A percentile compares a stretch with the other conserved stretches of the same genome.
These are phyloP conservation scores for Amanita inopinata DNA, from an alignment of 768 basidiomycete species.

Conservation along the genomic window DNA sequence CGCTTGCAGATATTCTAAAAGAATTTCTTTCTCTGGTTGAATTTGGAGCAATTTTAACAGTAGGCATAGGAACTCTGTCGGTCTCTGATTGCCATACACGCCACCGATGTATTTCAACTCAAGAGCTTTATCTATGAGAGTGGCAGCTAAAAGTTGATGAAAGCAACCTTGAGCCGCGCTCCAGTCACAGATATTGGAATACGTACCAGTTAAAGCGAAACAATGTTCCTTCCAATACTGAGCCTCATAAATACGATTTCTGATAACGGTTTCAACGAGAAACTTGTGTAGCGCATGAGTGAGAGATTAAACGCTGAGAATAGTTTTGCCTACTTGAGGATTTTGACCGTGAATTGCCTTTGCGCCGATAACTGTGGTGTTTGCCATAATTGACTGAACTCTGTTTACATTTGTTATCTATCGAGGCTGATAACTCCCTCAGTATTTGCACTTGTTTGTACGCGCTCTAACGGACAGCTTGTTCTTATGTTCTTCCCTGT, in stretches of 20 bases:
- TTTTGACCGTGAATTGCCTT: slow-evolving; percentile 93
- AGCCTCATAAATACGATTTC: slow-evolving; percentile 93
- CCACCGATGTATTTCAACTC: slow-evolving; percentile 79
- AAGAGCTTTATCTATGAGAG: slow-evolving; percentile 88
- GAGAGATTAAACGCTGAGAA: not conserved
- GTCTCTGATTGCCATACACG: slow-evolving; percentile 90
- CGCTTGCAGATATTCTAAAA: slow-evolving; percentile 89
- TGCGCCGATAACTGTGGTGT: slow-evolving; percentile 84
- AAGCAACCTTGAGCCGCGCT: not conserved
- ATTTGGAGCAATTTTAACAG: slow-evolving; percentile 92
- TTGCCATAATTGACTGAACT: slow-evolving; percentile 54
- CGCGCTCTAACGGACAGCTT: no score
- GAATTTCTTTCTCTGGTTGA: slow-evolving; percentile 95
- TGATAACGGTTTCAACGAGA: slow-evolving; percentile 92
- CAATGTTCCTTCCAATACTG: slow-evolving; percentile 98
- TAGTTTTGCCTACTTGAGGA: slow-evolving; percentile 59
- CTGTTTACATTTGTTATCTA: slow-evolving; percentile 11
- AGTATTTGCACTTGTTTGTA: no score
- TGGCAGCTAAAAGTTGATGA: slow-evolving; percentile 55
- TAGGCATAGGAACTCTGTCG: slow-evolving; percentile 89
- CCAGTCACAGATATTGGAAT: not conserved
- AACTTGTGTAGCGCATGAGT: slow-evolving; percentile 40
- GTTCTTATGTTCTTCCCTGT: no score
- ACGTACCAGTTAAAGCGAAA: slow-evolving; percentile 85
- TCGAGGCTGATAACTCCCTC: no score